Evolutionary conservation across 2,329 filamentous ascomycete species (phyloP).

Genomic region (Fusarium dlaminii): DNA sequence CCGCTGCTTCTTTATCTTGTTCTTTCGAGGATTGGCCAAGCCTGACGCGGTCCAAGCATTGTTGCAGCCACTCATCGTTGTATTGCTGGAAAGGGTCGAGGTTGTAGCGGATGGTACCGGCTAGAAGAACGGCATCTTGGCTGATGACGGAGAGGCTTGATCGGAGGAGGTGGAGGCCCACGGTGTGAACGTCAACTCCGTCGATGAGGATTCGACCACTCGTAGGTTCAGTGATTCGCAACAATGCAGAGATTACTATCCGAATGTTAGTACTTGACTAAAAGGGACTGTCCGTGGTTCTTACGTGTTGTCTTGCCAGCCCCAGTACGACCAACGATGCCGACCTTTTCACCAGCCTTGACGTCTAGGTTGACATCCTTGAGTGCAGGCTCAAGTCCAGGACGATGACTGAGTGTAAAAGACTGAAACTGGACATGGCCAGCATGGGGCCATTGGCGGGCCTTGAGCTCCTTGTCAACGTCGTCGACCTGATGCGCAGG

Average conservation of each 20-base stretch:
- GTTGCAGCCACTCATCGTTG: conserved; percentile 7
- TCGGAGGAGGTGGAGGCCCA: conserved; percentile 15
- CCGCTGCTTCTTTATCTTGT: not conserved
- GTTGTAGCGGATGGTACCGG: conserved; percentile 20
- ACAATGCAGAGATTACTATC: conserved; percentile 10
- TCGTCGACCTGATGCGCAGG: not conserved
- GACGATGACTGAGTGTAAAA: conserved; percentile 18
- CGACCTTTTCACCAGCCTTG: conserved; percentile 12
- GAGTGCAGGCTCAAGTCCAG: conserved; percentile 10
- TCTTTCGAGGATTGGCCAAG: not conserved
- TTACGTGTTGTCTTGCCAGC: conserved; percentile 23
- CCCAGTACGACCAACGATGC: conserved; percentile 18
- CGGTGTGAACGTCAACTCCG: conserved; percentile 15
- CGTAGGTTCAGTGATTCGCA: conserved; percentile 16
- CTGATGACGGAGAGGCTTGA: conserved; percentile 24
- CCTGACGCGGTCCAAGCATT: conserved; percentile 11
- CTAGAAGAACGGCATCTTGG: conserved; percentile 24
- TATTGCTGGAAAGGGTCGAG: conserved; percentile 28
- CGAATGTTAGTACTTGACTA: not conserved
- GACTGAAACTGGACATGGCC: conserved; percentile 16
- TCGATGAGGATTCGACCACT: conserved; percentile 22
- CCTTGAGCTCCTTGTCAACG: not conserved
- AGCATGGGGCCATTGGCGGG: not conserved
- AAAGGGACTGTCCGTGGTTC: accelerated
- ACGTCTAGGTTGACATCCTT: conserved; percentile 9